phyloP scores from a whole-genome alignment of 2,329 filamentous ascomycete species.

The Aspergillus ustus region DNA sequence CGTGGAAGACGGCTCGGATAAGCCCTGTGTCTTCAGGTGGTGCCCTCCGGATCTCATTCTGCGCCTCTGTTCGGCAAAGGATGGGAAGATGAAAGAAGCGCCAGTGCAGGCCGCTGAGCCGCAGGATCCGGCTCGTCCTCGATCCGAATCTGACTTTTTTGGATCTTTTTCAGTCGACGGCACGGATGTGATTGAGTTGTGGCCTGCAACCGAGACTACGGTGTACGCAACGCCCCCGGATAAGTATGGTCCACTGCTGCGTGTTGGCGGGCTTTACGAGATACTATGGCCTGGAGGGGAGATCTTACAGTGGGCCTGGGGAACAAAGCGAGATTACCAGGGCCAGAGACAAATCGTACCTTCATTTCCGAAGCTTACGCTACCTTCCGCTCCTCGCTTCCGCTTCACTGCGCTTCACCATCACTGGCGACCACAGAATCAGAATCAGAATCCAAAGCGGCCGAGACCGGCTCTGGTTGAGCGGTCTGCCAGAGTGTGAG shows the following conservation, averaged over 20 bases:
- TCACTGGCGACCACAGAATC: background rate
- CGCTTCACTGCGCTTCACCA: slow-evolving; percentile 1
- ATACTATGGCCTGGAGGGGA: slow-evolving; percentile 6
- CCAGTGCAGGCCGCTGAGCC: background rate
- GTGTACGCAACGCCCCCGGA: slow-evolving; percentile 27
- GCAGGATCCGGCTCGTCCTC: background rate
- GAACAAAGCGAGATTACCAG: background rate
- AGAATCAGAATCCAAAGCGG: background rate
- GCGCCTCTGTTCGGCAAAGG: background rate
- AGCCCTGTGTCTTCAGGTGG: slow-evolving; percentile 1
- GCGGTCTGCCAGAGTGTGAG: background rate
- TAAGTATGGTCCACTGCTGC: background rate
- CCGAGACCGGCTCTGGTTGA: background rate
- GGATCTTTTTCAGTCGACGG: background rate
- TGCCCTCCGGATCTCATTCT: background rate
- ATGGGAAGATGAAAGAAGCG: slow-evolving; percentile 6
- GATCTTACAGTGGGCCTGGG: slow-evolving; percentile 7
- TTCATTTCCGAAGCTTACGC: slow-evolving; percentile 2
- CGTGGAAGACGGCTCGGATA: slow-evolving; percentile 3
- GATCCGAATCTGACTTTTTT: background rate
- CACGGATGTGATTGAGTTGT: slow-evolving; percentile 47
- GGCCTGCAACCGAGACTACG: slow-evolving; percentile 35
- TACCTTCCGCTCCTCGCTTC: background rate
- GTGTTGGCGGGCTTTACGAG: slow-evolving; percentile 4
- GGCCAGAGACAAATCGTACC: background rate